Conservation (phyloP, 1,284 basidiomycete species). For the Ustilago curta region DNA sequence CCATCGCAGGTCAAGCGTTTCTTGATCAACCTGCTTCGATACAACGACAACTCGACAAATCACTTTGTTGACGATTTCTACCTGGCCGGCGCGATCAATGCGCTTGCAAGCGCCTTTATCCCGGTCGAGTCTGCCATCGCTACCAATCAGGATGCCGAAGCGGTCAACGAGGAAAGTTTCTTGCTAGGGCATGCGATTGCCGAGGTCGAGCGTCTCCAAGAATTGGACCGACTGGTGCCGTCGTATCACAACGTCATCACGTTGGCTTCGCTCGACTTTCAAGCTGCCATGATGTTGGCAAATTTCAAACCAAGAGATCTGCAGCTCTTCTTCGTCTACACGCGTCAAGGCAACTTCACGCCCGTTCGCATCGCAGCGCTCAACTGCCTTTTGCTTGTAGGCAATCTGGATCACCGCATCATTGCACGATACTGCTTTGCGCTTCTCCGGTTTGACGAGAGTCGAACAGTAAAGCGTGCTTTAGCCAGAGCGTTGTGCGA, state of each 20-base stretch:
- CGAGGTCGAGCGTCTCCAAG: constrained; percentile 85
- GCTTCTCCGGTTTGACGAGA: constrained; percentile 88
- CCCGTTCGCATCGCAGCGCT: constrained; percentile 92
- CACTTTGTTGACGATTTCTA: constrained; percentile 93
- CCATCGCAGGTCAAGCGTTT: constrained; percentile 89
- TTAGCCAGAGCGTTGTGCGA: constrained; percentile 88
- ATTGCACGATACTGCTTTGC: constrained; percentile 89
- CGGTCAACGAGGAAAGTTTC: constrained; percentile 53
- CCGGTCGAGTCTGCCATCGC: constrained; percentile 57
- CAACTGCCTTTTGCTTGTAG: constrained; percentile 90
- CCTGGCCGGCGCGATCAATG: constrained; percentile 85
- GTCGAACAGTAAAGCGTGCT: constrained; percentile 82
- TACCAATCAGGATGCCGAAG: constrained; percentile 49
- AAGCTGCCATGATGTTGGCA: constrained; percentile 52
- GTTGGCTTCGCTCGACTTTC: constrained; percentile 74
- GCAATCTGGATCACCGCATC: constrained; percentile 74
- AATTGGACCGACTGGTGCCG: constrained; percentile 93
- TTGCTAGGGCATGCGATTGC: constrained; percentile 53
- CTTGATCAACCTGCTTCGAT: constrained; percentile 87
- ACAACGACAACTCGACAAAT: constrained; percentile 95
- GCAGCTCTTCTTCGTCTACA: constrained; percentile 85
- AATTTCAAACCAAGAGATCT: constrained; percentile 82
- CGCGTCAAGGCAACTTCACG: constrained; percentile 80
- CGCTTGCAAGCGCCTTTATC: constrained; percentile 81
- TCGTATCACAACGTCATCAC: constrained; percentile 95